Evolutionary conservation across 2,329 filamentous ascomycete species (phyloP), one percentile per base, ranked within the genome.

Genomic region (Penicillium nordicum): DNA sequence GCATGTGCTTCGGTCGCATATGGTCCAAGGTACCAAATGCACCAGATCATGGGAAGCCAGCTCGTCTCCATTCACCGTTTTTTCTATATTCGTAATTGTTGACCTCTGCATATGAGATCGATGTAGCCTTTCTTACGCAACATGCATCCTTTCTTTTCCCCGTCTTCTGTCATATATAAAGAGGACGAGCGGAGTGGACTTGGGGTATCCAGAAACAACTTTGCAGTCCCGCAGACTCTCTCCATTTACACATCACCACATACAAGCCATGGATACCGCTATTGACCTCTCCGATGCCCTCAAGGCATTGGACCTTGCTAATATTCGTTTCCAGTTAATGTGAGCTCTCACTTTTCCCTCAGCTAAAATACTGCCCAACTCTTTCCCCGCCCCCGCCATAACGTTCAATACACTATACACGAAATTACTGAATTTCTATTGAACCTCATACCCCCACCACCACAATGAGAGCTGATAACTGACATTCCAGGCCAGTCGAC

Each of bases 261-360:
- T 53, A 25, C 36, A 12, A 48, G 51, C 61, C 52, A 99, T 99
- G 94, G 94, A 99, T 73, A 82, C 89, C 18, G 85, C 91, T 46
- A 91, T 97, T 69, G 92, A 97, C 73, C 85, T 96, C 59, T 90
- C 87, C 38, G 89, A 97, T 76, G 84, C 87, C 70, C 85, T 85
- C 64, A 89, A 90, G 79, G 92, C 93, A 16, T 80, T 99, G 68
- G 92, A 97, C 72, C 84, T 99, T 47, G 83, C 86, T 61, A 91
- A 94, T 71, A 99, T 97, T 73, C 90, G 94, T 61, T 96, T 91
- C 76, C 91, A 96, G 75, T 79, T 97, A 60, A 95, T 96, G 92
- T 95, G 77, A 76, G 84, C 74, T 44, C 8, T 3, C 30, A 25
- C 25, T 5, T 43, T 46, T 23, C n/a, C 38, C 52, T 38, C 42